Evolutionary conservation across 176 grass and related monocot species (phyloP).

Genomic region (Raddia guianensis): DNA sequence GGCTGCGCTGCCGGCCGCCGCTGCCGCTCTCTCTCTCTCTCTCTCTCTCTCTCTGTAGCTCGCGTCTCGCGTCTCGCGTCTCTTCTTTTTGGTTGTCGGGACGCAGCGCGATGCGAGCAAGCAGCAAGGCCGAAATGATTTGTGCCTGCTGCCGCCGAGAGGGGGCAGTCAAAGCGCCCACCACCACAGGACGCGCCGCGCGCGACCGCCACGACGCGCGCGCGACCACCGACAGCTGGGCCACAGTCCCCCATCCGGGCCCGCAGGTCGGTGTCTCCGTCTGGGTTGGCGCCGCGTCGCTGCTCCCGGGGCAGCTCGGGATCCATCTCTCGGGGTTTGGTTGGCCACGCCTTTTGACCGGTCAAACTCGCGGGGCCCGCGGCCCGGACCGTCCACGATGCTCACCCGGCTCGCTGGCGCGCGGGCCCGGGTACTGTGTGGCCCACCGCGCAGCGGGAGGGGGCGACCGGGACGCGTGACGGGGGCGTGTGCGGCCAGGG

Average conservation of each 20-base stretch:
- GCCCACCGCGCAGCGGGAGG: background rate
- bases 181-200: background rate
- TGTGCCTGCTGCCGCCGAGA: slow-evolving; percentile 39
- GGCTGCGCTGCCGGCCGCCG: background rate
- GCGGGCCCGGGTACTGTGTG: rapidly evolving
- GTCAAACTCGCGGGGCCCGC: slow-evolving; percentile 50
- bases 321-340: slow-evolving; percentile 37
- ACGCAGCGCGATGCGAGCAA: slow-evolving; percentile 35
- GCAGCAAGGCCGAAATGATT: slow-evolving; percentile 53
- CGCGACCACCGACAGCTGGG: background rate
- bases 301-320: background rate
- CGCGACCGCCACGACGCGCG: background rate
- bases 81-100: slow-evolving; percentile 52
- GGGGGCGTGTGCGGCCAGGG: background rate
- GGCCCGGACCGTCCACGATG: slow-evolving; percentile 11
- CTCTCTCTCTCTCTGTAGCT: background rate
- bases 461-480: background rate
- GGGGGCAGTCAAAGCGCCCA: slow-evolving; percentile 54
- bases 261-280: rapidly evolving
- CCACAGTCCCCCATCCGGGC: rapidly evolving
- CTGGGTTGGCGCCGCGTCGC: rapidly evolving
- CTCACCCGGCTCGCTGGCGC: background rate
- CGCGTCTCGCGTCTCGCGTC: slow-evolving; percentile 19
- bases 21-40: slow-evolving; percentile 4
- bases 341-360: slow-evolving; percentile 60